These are phyloP conservation scores for Neoboletus subvelutipes DNA, from an alignment of 768 basidiomycete genomes.

Conservation along the genomic window DNA sequence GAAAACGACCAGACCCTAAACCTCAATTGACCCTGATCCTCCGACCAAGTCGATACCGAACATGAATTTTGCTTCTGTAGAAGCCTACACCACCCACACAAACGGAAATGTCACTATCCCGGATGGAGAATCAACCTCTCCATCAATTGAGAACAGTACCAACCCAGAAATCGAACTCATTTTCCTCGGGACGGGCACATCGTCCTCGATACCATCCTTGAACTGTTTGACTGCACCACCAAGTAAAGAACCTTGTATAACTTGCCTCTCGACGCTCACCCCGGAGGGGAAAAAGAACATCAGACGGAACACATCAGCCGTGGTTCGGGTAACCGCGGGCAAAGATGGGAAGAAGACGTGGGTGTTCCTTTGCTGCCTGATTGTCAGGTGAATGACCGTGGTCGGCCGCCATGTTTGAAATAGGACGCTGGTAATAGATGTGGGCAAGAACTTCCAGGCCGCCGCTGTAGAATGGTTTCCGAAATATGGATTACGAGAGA, in stretches of 20 bases:
- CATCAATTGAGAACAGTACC: neutral
- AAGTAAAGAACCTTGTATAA: conserved; percentile 49
- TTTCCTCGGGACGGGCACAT: conserved; percentile 83
- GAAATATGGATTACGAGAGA: conserved; percentile 66
- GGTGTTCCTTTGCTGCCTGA: conserved; percentile 22
- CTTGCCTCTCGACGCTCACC: conserved; percentile 65
- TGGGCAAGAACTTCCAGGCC: conserved; percentile 78
- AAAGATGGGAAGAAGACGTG: conserved; percentile 48
- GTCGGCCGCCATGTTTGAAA: neutral
- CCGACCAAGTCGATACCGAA: neutral
- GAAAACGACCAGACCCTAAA: neutral
- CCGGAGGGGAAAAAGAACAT: conserved; percentile 81
- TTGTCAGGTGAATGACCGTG: neutral
- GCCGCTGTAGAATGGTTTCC: conserved; percentile 61
- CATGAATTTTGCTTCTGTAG: conserved; percentile 2
- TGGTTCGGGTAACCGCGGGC: conserved; percentile 47
- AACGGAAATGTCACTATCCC: neutral
- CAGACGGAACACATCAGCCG: conserved; percentile 78
- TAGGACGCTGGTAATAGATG: conserved; percentile 81
- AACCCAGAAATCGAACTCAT: conserved; percentile 55
- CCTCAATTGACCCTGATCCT: neutral
- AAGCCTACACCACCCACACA: neutral
- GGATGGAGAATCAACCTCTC: neutral
- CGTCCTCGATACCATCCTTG: conserved; percentile 65
- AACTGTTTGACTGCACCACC: conserved; percentile 75